Base-by-base conservation (phyloP, 208 protist species). In the Trypanosoma boissoni region DNA sequence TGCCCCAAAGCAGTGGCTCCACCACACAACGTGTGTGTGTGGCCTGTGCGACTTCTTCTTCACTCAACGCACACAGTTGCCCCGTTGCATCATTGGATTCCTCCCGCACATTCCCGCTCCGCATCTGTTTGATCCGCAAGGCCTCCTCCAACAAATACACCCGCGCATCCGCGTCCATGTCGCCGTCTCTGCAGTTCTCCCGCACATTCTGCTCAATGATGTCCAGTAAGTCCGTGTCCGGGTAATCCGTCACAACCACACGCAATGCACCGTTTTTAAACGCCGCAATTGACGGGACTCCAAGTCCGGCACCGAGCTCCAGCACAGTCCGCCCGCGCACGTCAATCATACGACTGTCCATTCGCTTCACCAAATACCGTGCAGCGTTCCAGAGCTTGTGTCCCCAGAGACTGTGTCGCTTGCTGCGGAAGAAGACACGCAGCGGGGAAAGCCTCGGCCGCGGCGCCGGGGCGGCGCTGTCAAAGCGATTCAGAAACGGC, bases 381-480 rank as follows among this genome's bases (percentile, higher is more conserved):
- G 88, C 88, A 0, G 88, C 88, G 48, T 95, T 95, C 85, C 88
- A 95, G 28, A 95, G 60, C 29, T 72, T 76, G 58, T 95, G 88
- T 9, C 88, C 88, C 85, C 88, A 95, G 26, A 95, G 64, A 57
- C 84, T 92, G 70, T 95, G 88, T 2, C 80, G 84, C 59, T 92
- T 92, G 44, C 88, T 80, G 10, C 87, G 81, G 58, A 77, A 88
- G 45, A 78, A 67, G 14, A 92, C 78, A 9, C 50, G 49, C n/a
- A 88, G 64, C 23, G 76, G 77, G 0, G 52, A 1, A 76, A 71
- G 1, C 37, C 24, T 0, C 69, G 27, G 8, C 36, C 32, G 7
- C 27, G 61, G 34, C 32, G 49, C 3, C n/a, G 14, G 4, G 42
- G 44, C 0, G 51, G 56, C 39, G 53, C 46, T 21, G 44, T 88